Conservation (phyloP, 1,284 basidiomycete genomes). For the Stereum hirsutum region DNA sequence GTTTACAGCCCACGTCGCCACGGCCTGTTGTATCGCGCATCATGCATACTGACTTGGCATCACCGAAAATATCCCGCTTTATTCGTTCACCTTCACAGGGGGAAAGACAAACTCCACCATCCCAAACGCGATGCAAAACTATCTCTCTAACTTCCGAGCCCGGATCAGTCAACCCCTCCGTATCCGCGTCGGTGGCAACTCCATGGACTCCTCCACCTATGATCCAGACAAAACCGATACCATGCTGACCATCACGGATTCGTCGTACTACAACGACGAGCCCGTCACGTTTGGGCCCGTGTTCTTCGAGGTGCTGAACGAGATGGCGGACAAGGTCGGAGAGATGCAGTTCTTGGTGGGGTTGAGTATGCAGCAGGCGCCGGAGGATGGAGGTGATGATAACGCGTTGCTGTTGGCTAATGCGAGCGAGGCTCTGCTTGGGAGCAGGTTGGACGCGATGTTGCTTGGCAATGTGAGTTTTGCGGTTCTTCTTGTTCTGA, state of each 20-base stretch:
- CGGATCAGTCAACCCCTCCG: background rate
- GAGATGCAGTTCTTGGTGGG: slow-evolving; percentile 1
- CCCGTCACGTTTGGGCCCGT: background rate
- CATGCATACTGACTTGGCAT: background rate
- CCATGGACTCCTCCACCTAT: background rate
- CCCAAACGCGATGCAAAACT: slow-evolving; percentile 1
- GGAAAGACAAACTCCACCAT: background rate
- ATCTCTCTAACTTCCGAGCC: background rate
- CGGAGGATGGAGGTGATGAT: background rate
- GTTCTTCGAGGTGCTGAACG: background rate
- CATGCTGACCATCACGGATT: background rate
- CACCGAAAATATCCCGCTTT: too few relatives aligned
- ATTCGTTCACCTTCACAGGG: too few relatives aligned
- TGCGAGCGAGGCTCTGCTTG: background rate
- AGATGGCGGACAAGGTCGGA: background rate
- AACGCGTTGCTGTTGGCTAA: background rate
- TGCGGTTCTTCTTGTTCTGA: too few relatives aligned
- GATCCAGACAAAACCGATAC: background rate
- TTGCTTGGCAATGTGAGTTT: background rate
- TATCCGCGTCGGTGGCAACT: slow-evolving; percentile 1
- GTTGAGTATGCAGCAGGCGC: background rate
- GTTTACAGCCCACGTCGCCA: background rate
- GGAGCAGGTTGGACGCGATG: background rate
- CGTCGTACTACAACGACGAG: background rate
- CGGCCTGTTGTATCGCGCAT: background rate